A percentile compares a stretch with the other conserved stretches of the same genome.
Conservation (phyloP, 345 rosid species). For the Gossypium mustelinum region DNA sequence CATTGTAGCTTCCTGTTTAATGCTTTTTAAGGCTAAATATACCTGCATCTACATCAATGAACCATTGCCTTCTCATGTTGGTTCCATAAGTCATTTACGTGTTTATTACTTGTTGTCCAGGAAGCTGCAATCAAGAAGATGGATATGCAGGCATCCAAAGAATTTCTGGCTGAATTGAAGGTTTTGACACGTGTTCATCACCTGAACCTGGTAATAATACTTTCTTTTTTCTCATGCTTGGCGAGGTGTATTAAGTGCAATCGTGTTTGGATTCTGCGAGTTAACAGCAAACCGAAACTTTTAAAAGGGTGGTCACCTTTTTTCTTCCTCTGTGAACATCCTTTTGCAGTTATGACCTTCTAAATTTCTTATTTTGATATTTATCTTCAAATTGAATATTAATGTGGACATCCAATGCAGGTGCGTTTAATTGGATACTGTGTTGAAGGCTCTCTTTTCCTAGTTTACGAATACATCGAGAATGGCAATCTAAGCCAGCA, state of each 20-base stretch:
- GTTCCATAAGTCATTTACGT: slow-evolving; percentile 5
- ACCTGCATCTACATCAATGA: background rate
- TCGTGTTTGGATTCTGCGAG: background rate
- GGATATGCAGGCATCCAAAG: slow-evolving; percentile 95
- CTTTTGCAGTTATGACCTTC: background rate
- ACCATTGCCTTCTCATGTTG: background rate
- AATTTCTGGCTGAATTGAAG: slow-evolving; percentile 86
- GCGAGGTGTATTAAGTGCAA: background rate
- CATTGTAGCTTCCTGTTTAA: background rate
- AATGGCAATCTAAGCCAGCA: slow-evolving; percentile 93
- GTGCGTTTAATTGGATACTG: slow-evolving; percentile 93
- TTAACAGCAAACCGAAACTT: background rate
- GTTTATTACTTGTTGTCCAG: slow-evolving; percentile 33
- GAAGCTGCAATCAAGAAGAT: slow-evolving; percentile 98
- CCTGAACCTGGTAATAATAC: slow-evolving; percentile 72
- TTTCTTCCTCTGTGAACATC: background rate
- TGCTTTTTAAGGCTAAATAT: background rate
- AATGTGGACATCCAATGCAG: slow-evolving; percentile 31
- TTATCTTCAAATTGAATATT: background rate
- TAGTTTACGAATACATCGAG: slow-evolving; percentile 83
- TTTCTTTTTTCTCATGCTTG: slow-evolving; percentile 9
- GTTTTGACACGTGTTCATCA: slow-evolving; percentile 94
- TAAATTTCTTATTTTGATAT: background rate
- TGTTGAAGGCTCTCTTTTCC: slow-evolving; percentile 86
- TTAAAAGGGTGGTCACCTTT: background rate